A percentile compares a stretch with the other conserved stretches of the same genome.
Conservation (phyloP, 441 rosid genomes). For the Erodium texanum region DNA sequence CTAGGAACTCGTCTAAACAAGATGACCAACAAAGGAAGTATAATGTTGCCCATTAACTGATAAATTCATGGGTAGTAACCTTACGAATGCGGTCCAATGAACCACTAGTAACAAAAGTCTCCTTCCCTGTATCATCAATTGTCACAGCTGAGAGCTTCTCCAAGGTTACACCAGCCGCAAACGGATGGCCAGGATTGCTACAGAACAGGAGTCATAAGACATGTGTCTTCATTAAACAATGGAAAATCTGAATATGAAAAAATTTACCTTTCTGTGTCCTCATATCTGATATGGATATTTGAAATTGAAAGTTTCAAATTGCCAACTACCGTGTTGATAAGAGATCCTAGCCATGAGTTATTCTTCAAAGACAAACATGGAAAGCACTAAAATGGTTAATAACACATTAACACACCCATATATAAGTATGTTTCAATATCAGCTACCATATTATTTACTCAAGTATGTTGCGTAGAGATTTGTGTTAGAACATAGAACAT, state of each 20-base stretch:
- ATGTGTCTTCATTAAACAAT: slow-evolving; percentile 12
- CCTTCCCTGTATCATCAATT: slow-evolving; percentile 79
- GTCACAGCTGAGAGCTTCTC: slow-evolving; percentile 95
- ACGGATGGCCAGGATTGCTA: slow-evolving; percentile 91
- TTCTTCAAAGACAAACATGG: slow-evolving; percentile 48
- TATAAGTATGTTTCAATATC: not conserved
- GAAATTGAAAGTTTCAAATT: slow-evolving; percentile 95
- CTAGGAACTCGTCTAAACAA: not conserved
- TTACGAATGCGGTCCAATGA: slow-evolving; percentile 68
- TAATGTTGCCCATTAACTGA: not conserved
- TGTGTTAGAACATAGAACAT: slow-evolving; percentile 18
- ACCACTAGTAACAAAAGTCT: slow-evolving; percentile 83
- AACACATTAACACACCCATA: slow-evolving; percentile 4
- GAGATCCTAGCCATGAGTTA: slow-evolving; percentile 92
- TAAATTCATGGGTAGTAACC: slow-evolving; percentile 29
- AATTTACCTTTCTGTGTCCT: slow-evolving; percentile 85
- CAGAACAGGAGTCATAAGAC: slow-evolving; percentile 19
- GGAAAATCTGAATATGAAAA: slow-evolving; percentile 14
- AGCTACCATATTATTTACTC: not conserved
- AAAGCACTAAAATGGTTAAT: slow-evolving; percentile 18
- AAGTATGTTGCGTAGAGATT: not conserved
- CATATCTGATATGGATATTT: slow-evolving; percentile 95
- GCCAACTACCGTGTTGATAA: slow-evolving; percentile 86
- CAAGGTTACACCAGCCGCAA: slow-evolving; percentile 82
- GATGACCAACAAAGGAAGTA: slow-evolving; percentile 6